Percentiles rank a stretch among this genome's conserved stretches.
Evolutionary conservation across 495 filamentous ascomycete species (phyloP).

Genomic region (Penicillium taxi): DNA sequence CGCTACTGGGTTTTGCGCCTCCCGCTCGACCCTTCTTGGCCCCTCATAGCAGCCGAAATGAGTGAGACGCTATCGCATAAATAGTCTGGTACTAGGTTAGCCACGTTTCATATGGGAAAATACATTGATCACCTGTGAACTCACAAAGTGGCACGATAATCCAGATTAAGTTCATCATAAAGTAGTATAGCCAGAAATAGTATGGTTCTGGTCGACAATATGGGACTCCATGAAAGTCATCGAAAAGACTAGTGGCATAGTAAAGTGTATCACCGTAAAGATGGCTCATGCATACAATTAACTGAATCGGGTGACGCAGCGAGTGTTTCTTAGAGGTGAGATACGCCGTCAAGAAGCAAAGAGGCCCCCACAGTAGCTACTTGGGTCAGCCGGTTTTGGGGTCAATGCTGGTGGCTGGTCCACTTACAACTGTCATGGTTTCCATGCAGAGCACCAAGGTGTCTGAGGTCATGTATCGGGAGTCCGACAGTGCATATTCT

Average conservation of each 20-base stretch:
- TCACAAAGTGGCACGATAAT: slow-evolving; percentile 61
- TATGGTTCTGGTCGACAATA: slow-evolving; percentile 70
- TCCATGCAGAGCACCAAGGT: slow-evolving; percentile 80
- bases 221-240: slow-evolving; percentile 47
- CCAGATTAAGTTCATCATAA: slow-evolving; percentile 83
- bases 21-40: slow-evolving; percentile 30
- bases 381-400: neutral
- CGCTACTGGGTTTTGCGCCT: slow-evolving; percentile 29
- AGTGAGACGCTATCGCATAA: slow-evolving; percentile 42
- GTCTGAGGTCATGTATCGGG: slow-evolving; percentile 71
- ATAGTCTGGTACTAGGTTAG: slow-evolving; percentile 36
- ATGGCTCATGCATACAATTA: slow-evolving; percentile 68
- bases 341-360: slow-evolving; percentile 61
- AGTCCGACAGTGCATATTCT: slow-evolving; percentile 78
- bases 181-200: slow-evolving; percentile 87
- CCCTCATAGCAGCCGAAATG: slow-evolving; percentile 39
- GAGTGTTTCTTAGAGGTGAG: slow-evolving; percentile 51
- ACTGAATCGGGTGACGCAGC: slow-evolving; percentile 62
- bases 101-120: neutral
- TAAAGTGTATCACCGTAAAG: slow-evolving; percentile 83
- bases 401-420: neutral
- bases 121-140: too few relatives aligned
- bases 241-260: slow-evolving; percentile 71
- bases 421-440: slow-evolving; percentile 65
- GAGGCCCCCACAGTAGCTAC: slow-evolving; percentile 67